Base-by-base conservation (phyloP, 192 early-diverging fungal species). In the Podila verticillata region DNA sequence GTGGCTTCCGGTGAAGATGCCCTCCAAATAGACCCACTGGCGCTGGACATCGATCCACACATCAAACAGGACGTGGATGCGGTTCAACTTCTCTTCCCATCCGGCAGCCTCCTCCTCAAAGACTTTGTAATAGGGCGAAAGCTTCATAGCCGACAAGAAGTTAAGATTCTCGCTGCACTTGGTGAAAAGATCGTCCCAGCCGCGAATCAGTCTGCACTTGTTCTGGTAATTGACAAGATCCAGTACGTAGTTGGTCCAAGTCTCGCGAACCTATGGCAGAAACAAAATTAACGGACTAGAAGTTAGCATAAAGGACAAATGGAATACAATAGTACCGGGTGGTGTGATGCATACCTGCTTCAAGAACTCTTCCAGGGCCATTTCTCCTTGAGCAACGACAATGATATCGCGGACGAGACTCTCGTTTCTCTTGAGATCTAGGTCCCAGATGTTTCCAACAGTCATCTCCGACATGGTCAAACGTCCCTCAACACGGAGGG, bases 41-140 rank as follows among this genome's bases (percentile, higher is more conserved):
- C 98, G 92, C 86, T 99, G 98, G 39, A 99, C 98, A 83, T 99
- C 97, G 57, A 99, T 97, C 98, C 98, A 99, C 7, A 98, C 94
- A 87, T 99, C 97, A 79, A 99, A 97, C 48, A 99, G 90, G 36
- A 95, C 87, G 73, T 98, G 96, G 44, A 99, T 90, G 31, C 96
- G 92, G 81, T 96, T 99, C 60, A 99, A 87, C 75, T 96, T 96
- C 70, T 99, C 97, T 81, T 99, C 98, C 96, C 97, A 98, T 17
- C 90, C 74, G 4, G 87, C 77, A 3, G 98, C 98, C 59, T 99
- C 97, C 70, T 99, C 97, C 82, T 99, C 96, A 84, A 99, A 99
- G 35, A 94, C 95, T 83, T 96, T 96, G 86, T 95, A 99, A 75
- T 98, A 98, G 1, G 97, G 97, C 32, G 98, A 99, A 57, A 94